Evolutionary conservation across 208 protist genomes (phyloP).

Genomic region (Herpetomonas samuelpessoai): DNA sequence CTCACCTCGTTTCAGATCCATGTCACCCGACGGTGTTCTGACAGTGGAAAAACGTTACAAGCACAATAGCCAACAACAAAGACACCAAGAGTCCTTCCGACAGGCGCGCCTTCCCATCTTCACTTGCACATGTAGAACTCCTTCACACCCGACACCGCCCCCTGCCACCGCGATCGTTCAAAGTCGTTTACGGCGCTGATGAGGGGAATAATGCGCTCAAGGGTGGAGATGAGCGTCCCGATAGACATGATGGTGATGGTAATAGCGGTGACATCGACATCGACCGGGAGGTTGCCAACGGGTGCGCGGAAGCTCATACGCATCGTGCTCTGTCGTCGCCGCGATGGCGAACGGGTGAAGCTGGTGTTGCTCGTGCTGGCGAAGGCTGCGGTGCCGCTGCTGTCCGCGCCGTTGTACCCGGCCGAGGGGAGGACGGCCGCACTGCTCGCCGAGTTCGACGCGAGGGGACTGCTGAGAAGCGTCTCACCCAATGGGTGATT

Average conservation of each 20-base stretch:
- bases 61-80: too few species aligned
- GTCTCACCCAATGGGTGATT: background rate
- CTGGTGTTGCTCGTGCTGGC: background rate
- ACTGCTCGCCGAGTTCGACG: too few species aligned
- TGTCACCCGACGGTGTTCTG: too few species aligned
- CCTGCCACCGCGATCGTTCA: constrained; percentile 12
- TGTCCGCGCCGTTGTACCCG: background rate
- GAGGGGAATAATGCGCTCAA: constrained; percentile 28
- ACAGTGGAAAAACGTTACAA: too few species aligned
- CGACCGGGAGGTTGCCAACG: constrained; percentile 22
- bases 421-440: background rate
- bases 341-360: too few species aligned
- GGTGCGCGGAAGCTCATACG: constrained; percentile 35
- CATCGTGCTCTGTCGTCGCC: background rate
- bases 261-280: constrained; percentile 32
- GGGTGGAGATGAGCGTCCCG: constrained; percentile 24
- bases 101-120: too few species aligned
- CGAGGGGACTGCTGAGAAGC: too few species aligned
- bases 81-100: too few species aligned
- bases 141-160: background rate
- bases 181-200: constrained; percentile 27
- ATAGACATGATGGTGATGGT: constrained; percentile 24
- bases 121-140: constrained; percentile 23
- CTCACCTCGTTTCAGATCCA: too few species aligned
- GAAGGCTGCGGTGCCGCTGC: too few species aligned